Conservation (phyloP, 352 stramenopile species). For the Phytophthora tentaculata region DNA sequence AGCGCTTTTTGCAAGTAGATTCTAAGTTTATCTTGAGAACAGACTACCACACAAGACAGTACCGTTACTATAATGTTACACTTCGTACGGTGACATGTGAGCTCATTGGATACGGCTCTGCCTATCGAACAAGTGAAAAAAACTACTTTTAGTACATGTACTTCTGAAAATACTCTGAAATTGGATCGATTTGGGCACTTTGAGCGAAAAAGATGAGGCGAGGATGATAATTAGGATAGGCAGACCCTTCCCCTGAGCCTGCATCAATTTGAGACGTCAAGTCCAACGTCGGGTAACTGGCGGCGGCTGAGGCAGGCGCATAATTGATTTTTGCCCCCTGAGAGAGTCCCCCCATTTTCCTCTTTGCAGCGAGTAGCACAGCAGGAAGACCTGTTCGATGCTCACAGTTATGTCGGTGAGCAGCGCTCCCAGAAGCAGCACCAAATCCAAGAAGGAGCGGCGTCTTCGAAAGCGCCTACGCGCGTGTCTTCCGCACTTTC, state of each 20-base stretch:
- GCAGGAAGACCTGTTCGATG: conserved; percentile 13
- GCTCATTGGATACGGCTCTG: neutral
- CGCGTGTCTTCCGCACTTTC: conserved; percentile 36
- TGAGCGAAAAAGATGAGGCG: conserved; percentile 6
- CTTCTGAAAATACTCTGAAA: no score
- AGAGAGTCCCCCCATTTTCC: conserved; percentile 10
- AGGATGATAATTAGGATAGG: conserved; percentile 24
- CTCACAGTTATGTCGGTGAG: conserved; percentile 33
- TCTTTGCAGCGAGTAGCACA: conserved; percentile 14
- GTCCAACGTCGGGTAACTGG: conserved; percentile 19
- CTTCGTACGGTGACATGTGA: neutral
- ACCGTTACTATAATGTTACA: no score
- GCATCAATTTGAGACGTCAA: conserved; percentile 3
- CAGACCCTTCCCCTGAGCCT: conserved; percentile 12
- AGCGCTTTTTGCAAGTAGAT: no score
- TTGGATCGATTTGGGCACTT: conserved; percentile 9
- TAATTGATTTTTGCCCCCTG: conserved; percentile 19
- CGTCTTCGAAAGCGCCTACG: conserved; percentile 38
- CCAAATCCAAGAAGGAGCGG: conserved; percentile 19
- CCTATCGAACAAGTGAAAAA: neutral
- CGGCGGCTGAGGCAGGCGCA: conserved; percentile 33
- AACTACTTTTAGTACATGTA: no score
- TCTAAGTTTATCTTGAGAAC: no score
- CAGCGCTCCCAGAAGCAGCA: neutral
- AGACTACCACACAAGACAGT: no score